Evolutionary conservation across 1,139 yeast genomes (phyloP), one percentile per base, ranked within the genome.

Genomic region (Debaryomyces nepalensis): DNA sequence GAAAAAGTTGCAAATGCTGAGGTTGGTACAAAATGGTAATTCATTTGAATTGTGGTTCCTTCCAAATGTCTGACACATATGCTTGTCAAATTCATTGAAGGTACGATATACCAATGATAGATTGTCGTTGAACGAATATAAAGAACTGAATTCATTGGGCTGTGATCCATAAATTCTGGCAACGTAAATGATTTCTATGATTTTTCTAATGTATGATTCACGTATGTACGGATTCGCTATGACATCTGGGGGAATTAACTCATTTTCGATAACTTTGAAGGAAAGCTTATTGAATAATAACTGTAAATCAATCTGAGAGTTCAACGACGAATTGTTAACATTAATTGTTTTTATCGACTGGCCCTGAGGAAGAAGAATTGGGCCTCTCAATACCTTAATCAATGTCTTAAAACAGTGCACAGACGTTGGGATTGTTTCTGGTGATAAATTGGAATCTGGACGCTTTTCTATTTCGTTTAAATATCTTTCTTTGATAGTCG

Each of bases 351-450:
- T 81, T 3, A 68, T 61, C 11, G 73, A 74, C n/a, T 72, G 76
- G 3, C 55, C 61, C 1, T 75, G 65, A 3, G 59, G 61, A 24
- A 74, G 60, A 10, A 67, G 58, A 4, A 85, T 57, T 0, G 91
- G 90, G 0, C 87, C 89, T 49, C 71, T 78, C 39, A 85, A 64
- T 2, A 82, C 83, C 49, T 79, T 80, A 43, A 77, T 70, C 18
- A 84, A 55, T 16, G 85, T 82, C 39, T 68, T 70, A 26, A 84
- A 61, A 53, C 89, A 82, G 39, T 77, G 79, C 0, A 74, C 57
- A 8, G 79, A 73, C 5, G 73, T 64, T 1, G 87, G 87, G 1
- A 73, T 53, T 3, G 66, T 57, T 34, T 59, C 69, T 0, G 66
- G 52, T 0, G 70, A 62, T 20, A 70, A 52, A 30, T 53, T 49